Evolutionary conservation across 2,329 filamentous ascomycete species (phyloP).

Genomic region (Ustulina deusta): DNA sequence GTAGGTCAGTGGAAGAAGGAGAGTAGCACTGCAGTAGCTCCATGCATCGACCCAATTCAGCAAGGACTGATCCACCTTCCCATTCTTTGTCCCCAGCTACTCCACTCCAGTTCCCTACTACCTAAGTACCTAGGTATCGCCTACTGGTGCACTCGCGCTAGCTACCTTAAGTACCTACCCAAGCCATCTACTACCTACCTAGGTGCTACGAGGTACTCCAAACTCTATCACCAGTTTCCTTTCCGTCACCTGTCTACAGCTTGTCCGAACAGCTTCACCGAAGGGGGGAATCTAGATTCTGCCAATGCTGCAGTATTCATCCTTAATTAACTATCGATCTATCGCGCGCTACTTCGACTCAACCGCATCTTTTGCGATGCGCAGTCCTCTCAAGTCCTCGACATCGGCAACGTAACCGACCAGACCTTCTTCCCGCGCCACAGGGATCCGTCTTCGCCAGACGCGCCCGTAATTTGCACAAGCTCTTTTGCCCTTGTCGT

Average conservation of each 20-base stretch:
- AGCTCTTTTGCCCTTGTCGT: not conserved
- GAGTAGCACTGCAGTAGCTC: conserved; percentile 28
- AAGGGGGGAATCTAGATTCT: not conserved
- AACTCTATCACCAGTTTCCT: conserved; percentile 3
- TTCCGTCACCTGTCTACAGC: conserved; percentile 9
- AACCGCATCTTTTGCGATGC: conserved; percentile 28
- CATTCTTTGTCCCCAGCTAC: conserved; percentile 25
- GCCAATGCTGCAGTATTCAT: conserved; percentile 7
- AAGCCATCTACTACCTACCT: conserved; percentile 1
- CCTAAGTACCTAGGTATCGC: not conserved
- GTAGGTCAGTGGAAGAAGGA: too few relatives aligned
- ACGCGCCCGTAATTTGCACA: not conserved
- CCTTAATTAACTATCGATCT: not conserved
- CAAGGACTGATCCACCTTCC: conserved; percentile 2
- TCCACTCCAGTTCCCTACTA: not conserved
- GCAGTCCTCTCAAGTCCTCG: conserved; percentile 7
- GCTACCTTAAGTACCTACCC: not conserved
- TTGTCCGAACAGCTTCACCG: not conserved
- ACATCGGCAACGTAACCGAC: conserved; percentile 25
- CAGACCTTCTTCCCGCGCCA: not conserved
- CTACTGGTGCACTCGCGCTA: not conserved
- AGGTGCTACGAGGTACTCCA: not conserved
- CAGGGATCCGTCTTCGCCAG: not conserved
- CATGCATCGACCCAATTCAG: conserved; percentile 23
- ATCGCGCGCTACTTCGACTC: conserved; percentile 9